Evolutionary conservation across 495 filamentous ascomycete species (phyloP), one percentile per base, ranked within the genome.

Genomic region (Penicillium ochrochloron): DNA sequence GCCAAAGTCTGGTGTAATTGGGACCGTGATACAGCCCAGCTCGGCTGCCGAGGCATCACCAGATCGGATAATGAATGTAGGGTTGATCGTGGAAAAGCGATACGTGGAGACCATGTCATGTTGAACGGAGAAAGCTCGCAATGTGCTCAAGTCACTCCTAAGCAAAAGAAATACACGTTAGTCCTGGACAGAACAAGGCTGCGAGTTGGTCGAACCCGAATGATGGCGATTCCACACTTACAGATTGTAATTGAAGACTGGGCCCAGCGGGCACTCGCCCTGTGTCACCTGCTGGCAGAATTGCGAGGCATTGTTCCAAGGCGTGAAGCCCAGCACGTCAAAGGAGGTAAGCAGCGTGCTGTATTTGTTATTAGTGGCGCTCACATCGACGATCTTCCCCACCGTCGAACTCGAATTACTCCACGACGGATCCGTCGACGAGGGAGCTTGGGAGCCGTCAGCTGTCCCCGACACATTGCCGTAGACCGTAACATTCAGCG

Each of bases 21-120:
- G 84, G 2, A 93, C 84, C 52, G 88, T 88, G 29, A 97, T 82
- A 73, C 95, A 99, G 39, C 88, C 93, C 27, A 97, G 79, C 60
- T 80, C 72, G n/a, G 84, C 86, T 5, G 77, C 84, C 0, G 66
- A 72, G 6, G 66, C 50, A 76, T 95, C 88, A 44, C 94, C 95
- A 39, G 94, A 89, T 60, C 87, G 85, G 55, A 98, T 82, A 33
- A 81, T 70, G 23, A 97, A 82, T 1, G 85, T 90, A 31, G 89
- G 78, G 31, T 85, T 84, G 50, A 97, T 85, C 9, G 93, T 93
- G 8, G 92, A 84, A 70, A 99, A 97, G 42, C 89, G 87, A 67
- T 96, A 99, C 5, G 85, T 84, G 14, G 92, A 93, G 61, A 84
- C 80, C 75, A 99, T 89, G 66, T 91, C 83, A 76, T 94, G 88